Conservation (phyloP, 129 eudicot genomes). For the Artemisia tridentata region DNA sequence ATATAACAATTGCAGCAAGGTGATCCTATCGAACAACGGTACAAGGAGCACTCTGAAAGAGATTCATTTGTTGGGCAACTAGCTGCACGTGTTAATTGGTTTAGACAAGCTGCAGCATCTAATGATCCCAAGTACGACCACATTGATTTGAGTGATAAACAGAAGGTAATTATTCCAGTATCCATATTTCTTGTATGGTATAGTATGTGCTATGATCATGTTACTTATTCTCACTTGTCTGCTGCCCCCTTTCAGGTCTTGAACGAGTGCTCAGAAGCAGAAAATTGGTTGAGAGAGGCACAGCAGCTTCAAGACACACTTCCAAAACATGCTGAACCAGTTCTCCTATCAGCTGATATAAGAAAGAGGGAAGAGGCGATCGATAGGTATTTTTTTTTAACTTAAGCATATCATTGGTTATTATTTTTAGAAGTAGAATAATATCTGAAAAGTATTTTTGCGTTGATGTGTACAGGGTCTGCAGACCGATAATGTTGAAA, state of each 20-base stretch:
- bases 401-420: not conserved
- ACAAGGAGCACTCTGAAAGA: conserved; percentile 74
- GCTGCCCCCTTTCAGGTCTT: conserved; percentile 43
- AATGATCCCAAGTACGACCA: conserved; percentile 81
- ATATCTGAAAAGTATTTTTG: not conserved
- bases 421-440: not conserved
- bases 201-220: not conserved
- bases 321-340: conserved; percentile 73
- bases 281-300: conserved; percentile 84
- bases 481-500: conserved; percentile 83
- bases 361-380: conserved; percentile 70
- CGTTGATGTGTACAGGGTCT: conserved; percentile 46
- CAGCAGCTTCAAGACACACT: conserved; percentile 70
- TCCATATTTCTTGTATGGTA: not conserved
- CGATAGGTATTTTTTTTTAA: conserved; percentile 50
- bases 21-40: conserved; percentile 83
- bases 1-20: conserved; percentile 56
- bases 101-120: conserved; percentile 79
- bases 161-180: conserved; percentile 47
- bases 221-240: not conserved
- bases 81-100: conserved; percentile 47
- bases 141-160: conserved; percentile 72
- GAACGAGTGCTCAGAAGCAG: conserved; percentile 80
- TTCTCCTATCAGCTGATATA: conserved; percentile 66
- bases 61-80: conserved; percentile 58